phyloP scores from a whole-genome alignment of 768 basidiomycete genomes.

The Mycena vitilis region DNA sequence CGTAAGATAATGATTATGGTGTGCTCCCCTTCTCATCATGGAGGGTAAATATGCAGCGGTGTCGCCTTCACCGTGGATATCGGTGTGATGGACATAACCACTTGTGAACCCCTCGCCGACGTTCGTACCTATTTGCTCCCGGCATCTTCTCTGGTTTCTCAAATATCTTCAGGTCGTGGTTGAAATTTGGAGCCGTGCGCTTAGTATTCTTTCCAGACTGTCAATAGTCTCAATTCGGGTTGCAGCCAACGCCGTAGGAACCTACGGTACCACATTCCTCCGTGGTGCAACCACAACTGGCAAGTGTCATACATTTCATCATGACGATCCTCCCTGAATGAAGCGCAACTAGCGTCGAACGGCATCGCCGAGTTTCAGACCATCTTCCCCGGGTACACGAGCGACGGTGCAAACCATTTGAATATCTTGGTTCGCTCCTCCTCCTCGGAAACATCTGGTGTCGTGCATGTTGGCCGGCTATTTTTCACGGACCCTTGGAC shows the following conservation, averaged over 20 bases:
- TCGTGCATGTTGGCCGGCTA: slow-evolving; percentile 50
- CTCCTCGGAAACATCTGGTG: slow-evolving; percentile 41
- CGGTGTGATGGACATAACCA: slow-evolving; percentile 50
- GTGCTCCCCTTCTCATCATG: neutral
- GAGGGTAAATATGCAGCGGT: slow-evolving; percentile 42
- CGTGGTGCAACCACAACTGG: slow-evolving; percentile 50
- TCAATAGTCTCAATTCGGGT: neutral
- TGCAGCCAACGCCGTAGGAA: slow-evolving; percentile 50
- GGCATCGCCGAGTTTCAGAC: slow-evolving; percentile 55
- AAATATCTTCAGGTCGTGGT: slow-evolving; percentile 44
- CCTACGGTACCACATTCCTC: slow-evolving; percentile 48
- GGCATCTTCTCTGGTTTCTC: neutral
- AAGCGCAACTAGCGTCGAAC: slow-evolving; percentile 34
- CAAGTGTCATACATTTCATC: neutral
- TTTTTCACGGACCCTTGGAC: slow-evolving; percentile 55
- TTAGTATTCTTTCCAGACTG: neutral
- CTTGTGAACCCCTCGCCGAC: slow-evolving; percentile 51
- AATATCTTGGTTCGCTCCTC: slow-evolving; percentile 48
- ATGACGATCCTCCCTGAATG: neutral
- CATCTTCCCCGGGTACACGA: slow-evolving; percentile 51
- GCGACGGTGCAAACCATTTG: slow-evolving; percentile 50
- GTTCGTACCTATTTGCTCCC: slow-evolving; percentile 2
- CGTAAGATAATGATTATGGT: slow-evolving; percentile 32
- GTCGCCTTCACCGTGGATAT: slow-evolving; percentile 52
- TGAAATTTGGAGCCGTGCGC: slow-evolving; percentile 49